These are phyloP conservation scores for Colletotrichum sojae DNA, from an alignment of 2,329 filamentous ascomycete species.

Conservation along the genomic window DNA sequence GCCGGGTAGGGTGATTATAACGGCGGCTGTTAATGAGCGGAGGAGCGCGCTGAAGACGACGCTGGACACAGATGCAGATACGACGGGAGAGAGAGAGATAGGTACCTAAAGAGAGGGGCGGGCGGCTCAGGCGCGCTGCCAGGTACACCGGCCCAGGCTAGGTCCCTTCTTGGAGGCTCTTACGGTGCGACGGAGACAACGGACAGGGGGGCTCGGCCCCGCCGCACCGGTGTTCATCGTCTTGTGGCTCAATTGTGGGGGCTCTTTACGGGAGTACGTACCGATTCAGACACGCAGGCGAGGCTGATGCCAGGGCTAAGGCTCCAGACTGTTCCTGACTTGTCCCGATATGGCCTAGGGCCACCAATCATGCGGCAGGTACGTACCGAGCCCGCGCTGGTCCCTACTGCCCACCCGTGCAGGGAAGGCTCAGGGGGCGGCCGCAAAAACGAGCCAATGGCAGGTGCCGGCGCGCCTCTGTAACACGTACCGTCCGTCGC, in stretches of 20 bases:
- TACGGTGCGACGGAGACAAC: slow-evolving; percentile 22
- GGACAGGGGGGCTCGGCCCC: slow-evolving; percentile 33
- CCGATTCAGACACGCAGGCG: slow-evolving; percentile 1
- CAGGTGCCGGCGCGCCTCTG: slow-evolving; percentile 53
- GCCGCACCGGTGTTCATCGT: slow-evolving; percentile 32
- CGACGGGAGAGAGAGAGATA: not conserved
- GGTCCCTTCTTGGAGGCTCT: slow-evolving; percentile 36
- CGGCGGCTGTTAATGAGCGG: slow-evolving; percentile 29
- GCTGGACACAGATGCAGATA: too few relatives aligned
- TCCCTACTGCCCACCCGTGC: slow-evolving; percentile 1
- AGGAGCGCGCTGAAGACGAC: not conserved
- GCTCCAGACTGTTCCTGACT: slow-evolving; percentile 30
- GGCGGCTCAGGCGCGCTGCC: slow-evolving; percentile 20
- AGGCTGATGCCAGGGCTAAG: slow-evolving; percentile 23
- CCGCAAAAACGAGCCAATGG: slow-evolving; percentile 47
- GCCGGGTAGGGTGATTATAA: slow-evolving; percentile 38
- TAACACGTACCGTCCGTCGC: slow-evolving; percentile 56
- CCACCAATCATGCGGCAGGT: not conserved
- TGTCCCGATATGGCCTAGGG: slow-evolving; percentile 17
- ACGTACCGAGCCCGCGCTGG: too few relatives aligned
- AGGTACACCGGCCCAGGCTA: not conserved
- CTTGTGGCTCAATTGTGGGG: slow-evolving; percentile 21
- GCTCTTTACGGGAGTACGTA: slow-evolving; percentile 11
- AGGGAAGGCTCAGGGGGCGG: slow-evolving; percentile 33
- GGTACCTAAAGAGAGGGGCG: too few relatives aligned